Evolutionary conservation across 139 green algal genomes (phyloP), one percentile per base, ranked within the genome.

Genomic region (Deuterostichococcus epilithicus): DNA sequence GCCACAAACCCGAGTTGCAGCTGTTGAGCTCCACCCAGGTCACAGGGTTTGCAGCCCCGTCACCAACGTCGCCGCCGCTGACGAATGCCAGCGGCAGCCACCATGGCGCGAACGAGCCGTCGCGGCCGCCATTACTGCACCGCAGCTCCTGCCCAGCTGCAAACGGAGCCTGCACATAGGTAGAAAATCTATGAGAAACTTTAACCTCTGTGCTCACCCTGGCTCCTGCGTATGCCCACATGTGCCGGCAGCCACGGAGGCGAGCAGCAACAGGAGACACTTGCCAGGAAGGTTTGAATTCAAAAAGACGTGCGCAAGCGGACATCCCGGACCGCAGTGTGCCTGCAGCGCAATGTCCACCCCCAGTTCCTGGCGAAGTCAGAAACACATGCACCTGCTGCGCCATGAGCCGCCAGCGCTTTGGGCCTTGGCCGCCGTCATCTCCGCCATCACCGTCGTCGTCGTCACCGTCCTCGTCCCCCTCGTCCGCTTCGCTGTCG

Each of bases 21-120:
- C 26, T 42, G 10, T 70, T 35, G 26, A 88, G 34, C 37, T 70
- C 70, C 13, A 34, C 69, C 84, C 86, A 89, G 58, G 58, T 66
- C 3, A 45, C 42, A 28, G 52, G 10, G 52, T 20, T 63, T 13
- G 42, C 8, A 8, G 8, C 42, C 13, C 3, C 52, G 52, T 33
- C 22, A 6, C 33, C 38, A 0, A 69, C 28, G 0, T 39, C 32
- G 5, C 60, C 63, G 28, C 75, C 59, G 8, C 58, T 78, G 35
- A 69, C 52, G 38, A 77, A 78, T 38, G 79, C 63, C 30, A 89
- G 36, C 39, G 82, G 86, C 1, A 91, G 70, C 80, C 78, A 88
- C 86, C 84, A 90, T 0, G 80, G 70, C 22, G 33, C 59, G 45
- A 32, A 36, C 0, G 66, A 47, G 71, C 77, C 72, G 76, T 76